Percentiles rank a stretch among this genome's conserved stretches.
These are phyloP conservation scores for Talaromyces rugulosus DNA, from an alignment of 2,329 filamentous ascomycete genomes.

Conservation along the genomic window DNA sequence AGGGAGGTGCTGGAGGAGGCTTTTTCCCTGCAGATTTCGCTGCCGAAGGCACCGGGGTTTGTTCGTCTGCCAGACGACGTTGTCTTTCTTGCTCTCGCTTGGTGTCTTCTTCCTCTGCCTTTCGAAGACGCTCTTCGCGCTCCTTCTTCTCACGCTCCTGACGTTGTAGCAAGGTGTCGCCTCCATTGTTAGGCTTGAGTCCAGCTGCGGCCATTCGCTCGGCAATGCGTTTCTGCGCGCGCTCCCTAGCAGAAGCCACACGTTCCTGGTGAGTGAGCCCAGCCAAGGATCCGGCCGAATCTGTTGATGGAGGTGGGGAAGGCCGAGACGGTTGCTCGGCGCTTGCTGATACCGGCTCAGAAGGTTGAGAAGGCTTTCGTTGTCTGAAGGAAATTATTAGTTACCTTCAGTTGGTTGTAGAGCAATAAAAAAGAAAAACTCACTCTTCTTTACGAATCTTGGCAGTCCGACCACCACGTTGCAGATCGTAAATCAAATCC, in stretches of 20 bases:
- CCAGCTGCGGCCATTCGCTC: conserved; percentile 91
- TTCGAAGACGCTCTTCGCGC: conserved; percentile 76
- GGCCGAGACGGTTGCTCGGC: conserved; percentile 29
- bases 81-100: conserved; percentile 84
- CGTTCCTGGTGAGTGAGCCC: conserved; percentile 91
- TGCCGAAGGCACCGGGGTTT: conserved; percentile 56
- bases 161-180: conserved; percentile 77
- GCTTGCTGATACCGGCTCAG: conserved; percentile 15
- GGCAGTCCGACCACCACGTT: conserved; percentile 75
- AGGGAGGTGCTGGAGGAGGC: conserved; percentile 66
- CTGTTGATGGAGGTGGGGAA: conserved; percentile 44
- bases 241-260: conserved; percentile 93
- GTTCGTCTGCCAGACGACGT: conserved; percentile 74
- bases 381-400: conserved; percentile 5
- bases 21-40: conserved; percentile 59
- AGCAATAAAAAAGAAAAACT: conserved; percentile 19
- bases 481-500: conserved; percentile 96
- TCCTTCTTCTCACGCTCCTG: conserved; percentile 85
- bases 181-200: conserved; percentile 76
- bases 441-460: conserved; percentile 63
- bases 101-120: conserved; percentile 92
- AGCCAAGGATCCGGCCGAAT: conserved; percentile 67
- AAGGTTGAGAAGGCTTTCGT: conserved; percentile 9
- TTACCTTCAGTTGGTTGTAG: not conserved
- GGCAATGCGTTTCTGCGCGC: conserved; percentile 94